A percentile compares a stretch with the other conserved stretches of the same genome.
These are phyloP conservation scores for Sanguinoderma infundibulare DNA, from an alignment of 1,284 basidiomycete species.

Conservation along the genomic window DNA sequence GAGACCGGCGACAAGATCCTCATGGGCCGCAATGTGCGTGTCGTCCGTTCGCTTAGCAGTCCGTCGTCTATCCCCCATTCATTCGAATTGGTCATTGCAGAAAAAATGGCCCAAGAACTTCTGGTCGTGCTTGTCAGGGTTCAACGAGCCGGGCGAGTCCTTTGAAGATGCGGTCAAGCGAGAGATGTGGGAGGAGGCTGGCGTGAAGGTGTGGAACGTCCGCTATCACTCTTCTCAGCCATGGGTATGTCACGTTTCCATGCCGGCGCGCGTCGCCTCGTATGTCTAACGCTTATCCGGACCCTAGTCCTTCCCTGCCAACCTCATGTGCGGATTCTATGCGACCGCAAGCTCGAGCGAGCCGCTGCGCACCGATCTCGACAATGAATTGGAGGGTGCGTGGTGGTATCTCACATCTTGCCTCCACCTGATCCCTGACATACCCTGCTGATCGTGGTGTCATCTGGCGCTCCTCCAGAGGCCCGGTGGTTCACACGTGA, in stretches of 20 bases:
- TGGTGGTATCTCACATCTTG: constrained; percentile 8
- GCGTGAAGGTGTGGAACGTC: constrained; percentile 84
- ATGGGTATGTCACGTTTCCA: constrained; percentile 56
- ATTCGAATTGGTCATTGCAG: constrained; percentile 38
- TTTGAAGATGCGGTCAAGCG: constrained; percentile 94
- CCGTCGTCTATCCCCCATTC: constrained; percentile 1
- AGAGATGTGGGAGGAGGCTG: constrained; percentile 96
- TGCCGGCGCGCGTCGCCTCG: background rate
- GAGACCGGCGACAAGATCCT: constrained; percentile 82
- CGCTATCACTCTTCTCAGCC: constrained; percentile 88
- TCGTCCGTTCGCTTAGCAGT: background rate
- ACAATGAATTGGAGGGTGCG: constrained; percentile 93
- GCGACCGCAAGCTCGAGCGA: constrained; percentile 76
- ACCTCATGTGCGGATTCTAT: constrained; percentile 91
- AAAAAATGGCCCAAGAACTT: constrained; percentile 72
- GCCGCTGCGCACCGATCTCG: constrained; percentile 85
- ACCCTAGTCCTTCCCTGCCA: constrained; percentile 82
- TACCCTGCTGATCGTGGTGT: background rate
- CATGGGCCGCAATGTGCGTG: constrained; percentile 82
- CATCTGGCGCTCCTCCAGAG: constrained; percentile 50
- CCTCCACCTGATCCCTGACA: background rate
- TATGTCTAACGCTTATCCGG: background rate
- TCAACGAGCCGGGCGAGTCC: constrained; percentile 92
- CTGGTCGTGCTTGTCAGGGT: constrained; percentile 91
- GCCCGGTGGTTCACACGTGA: constrained; percentile 87